Conservation (phyloP, 2,329 filamentous ascomycete species). For the Aspergillus nomiae region DNA sequence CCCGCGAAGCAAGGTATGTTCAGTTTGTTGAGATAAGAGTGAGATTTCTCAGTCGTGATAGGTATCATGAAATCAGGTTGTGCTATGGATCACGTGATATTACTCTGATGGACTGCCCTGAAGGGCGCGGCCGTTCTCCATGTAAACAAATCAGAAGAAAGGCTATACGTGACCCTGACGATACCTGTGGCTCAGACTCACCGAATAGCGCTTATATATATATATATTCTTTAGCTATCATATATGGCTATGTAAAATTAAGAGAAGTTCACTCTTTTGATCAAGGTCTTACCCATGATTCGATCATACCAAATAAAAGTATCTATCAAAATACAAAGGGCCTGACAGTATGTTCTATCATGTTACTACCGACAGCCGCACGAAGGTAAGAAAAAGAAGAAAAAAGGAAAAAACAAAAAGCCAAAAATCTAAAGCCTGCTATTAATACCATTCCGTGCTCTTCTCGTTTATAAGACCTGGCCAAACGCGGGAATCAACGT, state of each 20-base stretch:
- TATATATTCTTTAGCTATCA: background rate
- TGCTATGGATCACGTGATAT: background rate
- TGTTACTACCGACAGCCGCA: slow-evolving; percentile 15
- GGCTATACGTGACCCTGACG: background rate
- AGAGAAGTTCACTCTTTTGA: slow-evolving; percentile 22
- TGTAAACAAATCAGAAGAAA: no score
- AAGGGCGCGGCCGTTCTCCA: background rate
- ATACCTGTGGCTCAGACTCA: background rate
- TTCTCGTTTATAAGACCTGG: slow-evolving; percentile 56
- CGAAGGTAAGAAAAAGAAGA: slow-evolving; percentile 1
- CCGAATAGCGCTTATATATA: background rate
- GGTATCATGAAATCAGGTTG: background rate
- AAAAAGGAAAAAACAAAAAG: slow-evolving; percentile 1
- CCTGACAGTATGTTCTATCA: slow-evolving; percentile 24
- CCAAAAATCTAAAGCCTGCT: slow-evolving; percentile 16
- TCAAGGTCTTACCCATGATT: slow-evolving; percentile 13
- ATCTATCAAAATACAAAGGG: slow-evolving; percentile 22
- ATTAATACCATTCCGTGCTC: slow-evolving; percentile 9
- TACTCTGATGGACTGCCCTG: background rate
- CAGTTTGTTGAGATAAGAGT: background rate
- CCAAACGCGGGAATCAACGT: slow-evolving; percentile 94
- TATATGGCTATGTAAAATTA: slow-evolving; percentile 5
- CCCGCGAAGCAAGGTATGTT: slow-evolving; percentile 2
- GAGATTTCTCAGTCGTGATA: background rate
- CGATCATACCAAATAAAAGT: slow-evolving; percentile 11